A percentile compares a stretch with the other conserved stretches of the same genome.
These are phyloP conservation scores for Dioszegia aurantiaca DNA, from an alignment of 768 basidiomycete species.

Conservation along the genomic window DNA sequence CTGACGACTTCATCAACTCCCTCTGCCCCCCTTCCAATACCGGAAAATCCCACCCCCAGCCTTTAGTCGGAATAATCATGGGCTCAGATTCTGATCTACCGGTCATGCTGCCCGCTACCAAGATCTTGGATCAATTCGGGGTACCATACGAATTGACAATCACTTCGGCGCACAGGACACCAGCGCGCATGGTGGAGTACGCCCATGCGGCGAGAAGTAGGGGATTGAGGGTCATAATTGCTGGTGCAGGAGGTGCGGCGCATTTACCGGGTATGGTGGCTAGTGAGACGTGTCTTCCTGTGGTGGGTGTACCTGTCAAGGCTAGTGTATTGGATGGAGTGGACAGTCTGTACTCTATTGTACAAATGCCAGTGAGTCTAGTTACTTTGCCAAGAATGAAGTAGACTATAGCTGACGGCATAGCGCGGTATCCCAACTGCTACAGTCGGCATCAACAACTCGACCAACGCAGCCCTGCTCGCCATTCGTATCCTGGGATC, in stretches of 20 bases:
- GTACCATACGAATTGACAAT: constrained; percentile 92
- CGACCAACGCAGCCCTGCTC: constrained; percentile 85
- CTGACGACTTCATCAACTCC: constrained; percentile 55
- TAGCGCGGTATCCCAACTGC: constrained; percentile 96
- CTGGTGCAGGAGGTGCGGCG: constrained; percentile 97
- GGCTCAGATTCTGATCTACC: constrained; percentile 98
- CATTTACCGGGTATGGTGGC: constrained; percentile 99
- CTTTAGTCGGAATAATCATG: constrained; percentile 93
- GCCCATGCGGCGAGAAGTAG: constrained; percentile 64
- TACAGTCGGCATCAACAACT: constrained; percentile 94
- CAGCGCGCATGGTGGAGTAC: constrained; percentile 77
- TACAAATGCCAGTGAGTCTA: constrained; percentile 89
- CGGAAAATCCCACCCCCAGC: constrained; percentile 61
- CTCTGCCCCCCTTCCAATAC: constrained; percentile 52
- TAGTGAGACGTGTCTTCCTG: constrained; percentile 83
- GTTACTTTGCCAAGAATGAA: neutral
- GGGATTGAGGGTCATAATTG: constrained; percentile 69
- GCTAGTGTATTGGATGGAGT: constrained; percentile 91
- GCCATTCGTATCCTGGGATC: constrained; percentile 81
- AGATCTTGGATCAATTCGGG: constrained; percentile 73
- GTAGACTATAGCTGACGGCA: constrained; percentile 1
- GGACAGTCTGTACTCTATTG: constrained; percentile 93
- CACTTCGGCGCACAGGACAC: constrained; percentile 94
- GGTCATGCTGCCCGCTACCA: constrained; percentile 82
- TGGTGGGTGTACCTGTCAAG: constrained; percentile 95